These are phyloP conservation scores for Pneumocystis oryctolagi DNA, from an alignment of 1,139 yeast genomes.

Conservation along the genomic window DNA sequence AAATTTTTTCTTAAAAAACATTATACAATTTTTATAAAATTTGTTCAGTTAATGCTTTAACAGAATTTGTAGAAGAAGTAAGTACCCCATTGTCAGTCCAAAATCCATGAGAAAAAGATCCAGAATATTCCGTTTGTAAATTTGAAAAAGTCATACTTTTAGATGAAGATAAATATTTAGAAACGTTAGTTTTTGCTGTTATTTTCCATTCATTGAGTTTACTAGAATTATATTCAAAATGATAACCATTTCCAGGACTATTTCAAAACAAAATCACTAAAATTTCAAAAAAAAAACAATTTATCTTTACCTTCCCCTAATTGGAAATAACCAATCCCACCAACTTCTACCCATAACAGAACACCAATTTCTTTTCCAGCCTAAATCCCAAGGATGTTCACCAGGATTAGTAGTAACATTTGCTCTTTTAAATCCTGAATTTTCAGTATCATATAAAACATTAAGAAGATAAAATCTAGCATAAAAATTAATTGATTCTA, in stretches of 20 bases:
- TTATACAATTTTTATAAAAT: background rate
- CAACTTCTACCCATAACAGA: constrained; percentile 24
- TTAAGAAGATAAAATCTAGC: constrained; percentile 20
- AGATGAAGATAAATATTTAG: background rate
- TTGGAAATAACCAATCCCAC: constrained; percentile 31
- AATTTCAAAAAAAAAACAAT: background rate
- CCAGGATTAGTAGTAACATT: constrained; percentile 17
- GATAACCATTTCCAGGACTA: constrained; percentile 11
- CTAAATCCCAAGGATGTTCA: constrained; percentile 21
- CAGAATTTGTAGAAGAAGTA: background rate
- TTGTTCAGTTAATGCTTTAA: background rate
- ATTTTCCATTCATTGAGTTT: background rate
- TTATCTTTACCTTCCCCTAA: constrained; percentile 28
- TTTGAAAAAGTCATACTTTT: background rate
- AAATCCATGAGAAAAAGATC: background rate
- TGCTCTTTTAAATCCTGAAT: constrained; percentile 16
- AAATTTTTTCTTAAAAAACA: background rate
- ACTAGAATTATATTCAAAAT: constrained; percentile 3
- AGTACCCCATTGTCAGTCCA: background rate
- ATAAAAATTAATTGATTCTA: constrained; percentile 23
- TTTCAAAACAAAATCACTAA: background rate
- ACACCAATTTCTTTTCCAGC: constrained; percentile 22
- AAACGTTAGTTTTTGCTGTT: background rate
- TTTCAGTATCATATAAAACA: constrained; percentile 16
- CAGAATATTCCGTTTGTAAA: background rate